Evolutionary conservation across 805 yeast species (phyloP).

Genomic region (Wickerhamiella musiphila): DNA sequence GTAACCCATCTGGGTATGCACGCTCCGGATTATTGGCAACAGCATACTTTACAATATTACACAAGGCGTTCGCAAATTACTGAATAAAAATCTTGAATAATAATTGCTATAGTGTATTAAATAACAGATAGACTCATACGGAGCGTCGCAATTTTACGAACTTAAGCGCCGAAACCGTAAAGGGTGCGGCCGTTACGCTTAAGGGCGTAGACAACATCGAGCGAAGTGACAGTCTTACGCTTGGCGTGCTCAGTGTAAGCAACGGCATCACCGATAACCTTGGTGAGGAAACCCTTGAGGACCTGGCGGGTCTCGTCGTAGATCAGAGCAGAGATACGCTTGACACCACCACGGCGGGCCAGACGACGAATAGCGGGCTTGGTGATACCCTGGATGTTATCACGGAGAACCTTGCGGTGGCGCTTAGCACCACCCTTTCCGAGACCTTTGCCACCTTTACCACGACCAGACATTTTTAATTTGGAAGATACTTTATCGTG

Average conservation of each 20-base stretch:
- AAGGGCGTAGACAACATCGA: constrained; percentile 96
- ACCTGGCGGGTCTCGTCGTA: constrained; percentile 98
- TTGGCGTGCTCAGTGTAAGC: constrained; percentile 99
- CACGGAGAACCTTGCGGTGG: constrained; percentile 98
- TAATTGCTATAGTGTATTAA: no score
- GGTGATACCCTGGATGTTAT: constrained; percentile 98
- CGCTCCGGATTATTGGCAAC: no score
- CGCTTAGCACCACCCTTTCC: constrained; percentile 99
- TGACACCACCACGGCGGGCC: constrained; percentile 99
- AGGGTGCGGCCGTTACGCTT: constrained; percentile 99
- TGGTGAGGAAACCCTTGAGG: constrained; percentile 85
- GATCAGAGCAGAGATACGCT: constrained; percentile 97
- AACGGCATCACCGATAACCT: constrained; percentile 97
- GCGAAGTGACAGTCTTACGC: constrained; percentile 98
- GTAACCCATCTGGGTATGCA: no score
- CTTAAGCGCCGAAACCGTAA: constrained; percentile 99
- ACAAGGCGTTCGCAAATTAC: no score
- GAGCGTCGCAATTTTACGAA: no score
- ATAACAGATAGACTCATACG: no score
- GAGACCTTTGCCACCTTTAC: constrained; percentile 99
- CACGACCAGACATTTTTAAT: constrained; percentile 86
- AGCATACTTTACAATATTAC: no score
- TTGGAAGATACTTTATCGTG: neutral
- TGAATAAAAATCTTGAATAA: no score
- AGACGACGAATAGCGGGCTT: constrained; percentile 99